Evolutionary conservation across 73 alveolate species (phyloP).

Genomic region (Urostyla sp.): DNA sequence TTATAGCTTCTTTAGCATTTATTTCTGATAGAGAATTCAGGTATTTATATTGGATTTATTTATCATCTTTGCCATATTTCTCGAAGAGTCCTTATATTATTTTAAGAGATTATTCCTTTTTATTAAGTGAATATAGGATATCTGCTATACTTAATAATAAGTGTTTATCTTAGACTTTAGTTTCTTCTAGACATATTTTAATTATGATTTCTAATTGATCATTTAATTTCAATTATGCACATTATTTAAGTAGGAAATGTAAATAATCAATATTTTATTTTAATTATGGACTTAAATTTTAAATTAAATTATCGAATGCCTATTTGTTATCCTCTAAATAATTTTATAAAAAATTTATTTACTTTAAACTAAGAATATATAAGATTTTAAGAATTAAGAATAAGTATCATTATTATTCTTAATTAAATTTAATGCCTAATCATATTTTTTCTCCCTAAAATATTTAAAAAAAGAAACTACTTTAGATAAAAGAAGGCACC

Average conservation of each 20-base stretch:
- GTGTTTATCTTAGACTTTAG: constrained; percentile 9
- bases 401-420: constrained; percentile 30
- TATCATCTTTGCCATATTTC: constrained; percentile 28
- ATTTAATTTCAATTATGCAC: not conserved
- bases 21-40: constrained; percentile 25
- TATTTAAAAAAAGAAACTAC: not conserved
- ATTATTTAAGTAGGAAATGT: constrained; percentile 18
- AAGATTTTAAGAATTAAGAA: constrained; percentile 19
- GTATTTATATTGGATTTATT: not conserved
- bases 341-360: not conserved
- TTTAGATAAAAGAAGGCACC: constrained; percentile 32
- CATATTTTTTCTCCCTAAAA: constrained; percentile 44
- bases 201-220: not conserved
- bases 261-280: constrained; percentile 12
- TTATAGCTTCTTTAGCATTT: constrained; percentile 10
- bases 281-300: not conserved
- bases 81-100: constrained; percentile 1
- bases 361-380: constrained; percentile 15
- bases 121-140: not conserved
- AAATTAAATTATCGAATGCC: constrained; percentile 21
- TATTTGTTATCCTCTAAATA: constrained; percentile 14
- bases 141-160: constrained; percentile 1
- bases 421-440: constrained; percentile 29
- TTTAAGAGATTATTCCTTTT: not conserved
- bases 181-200: not conserved